Evolutionary conservation across 202 grass and related monocot species (phyloP).

Genomic region (Dendrocalamus latiflorus): DNA sequence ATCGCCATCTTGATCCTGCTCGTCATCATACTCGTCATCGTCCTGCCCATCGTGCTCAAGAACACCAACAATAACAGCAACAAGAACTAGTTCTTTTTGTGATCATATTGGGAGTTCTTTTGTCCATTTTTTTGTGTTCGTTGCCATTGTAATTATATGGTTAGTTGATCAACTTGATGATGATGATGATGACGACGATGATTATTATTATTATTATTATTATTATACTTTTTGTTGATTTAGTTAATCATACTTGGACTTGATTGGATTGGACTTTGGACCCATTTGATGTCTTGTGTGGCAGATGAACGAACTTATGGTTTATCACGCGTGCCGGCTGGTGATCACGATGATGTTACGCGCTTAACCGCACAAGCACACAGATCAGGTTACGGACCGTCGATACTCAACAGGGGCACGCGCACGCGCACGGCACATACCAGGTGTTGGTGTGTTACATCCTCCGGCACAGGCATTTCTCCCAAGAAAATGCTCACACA

Average conservation of each 20-base stretch:
- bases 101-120: not conserved
- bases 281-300: not conserved
- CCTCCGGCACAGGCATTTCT: too few relatives aligned
- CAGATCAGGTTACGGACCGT: too few relatives aligned
- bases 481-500: too few relatives aligned
- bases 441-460: too few relatives aligned
- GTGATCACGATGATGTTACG: too few relatives aligned
- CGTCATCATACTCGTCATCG: conserved; percentile 58
- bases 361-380: not conserved
- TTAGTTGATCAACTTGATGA: not conserved
- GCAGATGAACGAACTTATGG: not conserved
- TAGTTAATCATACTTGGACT: not conserved
- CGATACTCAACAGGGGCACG: too few relatives aligned
- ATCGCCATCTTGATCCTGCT: conserved; percentile 54
- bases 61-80: conserved; percentile 35
- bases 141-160: conserved; percentile 9
- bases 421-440: too few relatives aligned
- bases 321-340: too few relatives aligned
- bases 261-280: not conserved
- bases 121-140: not conserved
- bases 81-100: not conserved
- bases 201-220: too few relatives aligned
- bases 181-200: too few relatives aligned
- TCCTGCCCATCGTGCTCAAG: conserved; percentile 58
- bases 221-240: not conserved